Percentiles rank a stretch among this genome's conserved stretches.
These are phyloP conservation scores for Neofusicoccum ribis DNA, from an alignment of 2,329 filamentous ascomycete species.

Conservation along the genomic window DNA sequence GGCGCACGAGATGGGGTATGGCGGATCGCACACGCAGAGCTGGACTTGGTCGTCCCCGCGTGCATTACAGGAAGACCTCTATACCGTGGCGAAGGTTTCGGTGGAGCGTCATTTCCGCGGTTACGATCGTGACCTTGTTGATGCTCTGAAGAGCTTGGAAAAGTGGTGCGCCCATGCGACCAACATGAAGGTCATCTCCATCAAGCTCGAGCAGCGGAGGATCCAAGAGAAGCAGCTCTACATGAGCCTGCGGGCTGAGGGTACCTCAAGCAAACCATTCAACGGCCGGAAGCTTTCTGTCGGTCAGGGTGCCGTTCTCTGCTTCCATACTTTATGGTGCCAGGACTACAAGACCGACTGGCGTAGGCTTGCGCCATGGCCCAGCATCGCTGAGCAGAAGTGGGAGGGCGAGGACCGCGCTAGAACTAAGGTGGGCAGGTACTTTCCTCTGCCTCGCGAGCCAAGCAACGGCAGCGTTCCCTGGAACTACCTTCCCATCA, in stretches of 20 bases:
- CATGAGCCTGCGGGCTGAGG: not conserved
- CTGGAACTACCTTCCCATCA: slow-evolving; percentile 43
- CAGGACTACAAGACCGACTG: slow-evolving; percentile 27
- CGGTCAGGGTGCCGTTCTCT: slow-evolving; percentile 34
- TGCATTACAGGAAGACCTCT: slow-evolving; percentile 5
- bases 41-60: slow-evolving; percentile 15
- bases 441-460: slow-evolving; percentile 45
- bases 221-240: slow-evolving; percentile 11
- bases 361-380: slow-evolving; percentile 42
- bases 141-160: slow-evolving; percentile 8
- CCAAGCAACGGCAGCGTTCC: slow-evolving; percentile 40
- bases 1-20: not conserved
- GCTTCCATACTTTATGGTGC: slow-evolving; percentile 44
- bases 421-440: slow-evolving; percentile 44
- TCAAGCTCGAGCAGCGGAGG: slow-evolving; percentile 9
- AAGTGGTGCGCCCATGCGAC: slow-evolving; percentile 16
- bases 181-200: not conserved
- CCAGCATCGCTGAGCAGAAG: slow-evolving; percentile 42
- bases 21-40: slow-evolving; percentile 9
- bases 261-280: not conserved
- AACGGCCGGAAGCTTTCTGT: not conserved
- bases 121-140: slow-evolving; percentile 7
- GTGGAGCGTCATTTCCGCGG: slow-evolving; percentile 16
- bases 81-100: slow-evolving; percentile 4
- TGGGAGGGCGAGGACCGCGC: slow-evolving; percentile 51